phyloP scores from a whole-genome alignment of 306 rosid species.

The Sesbania bispinosa region DNA sequence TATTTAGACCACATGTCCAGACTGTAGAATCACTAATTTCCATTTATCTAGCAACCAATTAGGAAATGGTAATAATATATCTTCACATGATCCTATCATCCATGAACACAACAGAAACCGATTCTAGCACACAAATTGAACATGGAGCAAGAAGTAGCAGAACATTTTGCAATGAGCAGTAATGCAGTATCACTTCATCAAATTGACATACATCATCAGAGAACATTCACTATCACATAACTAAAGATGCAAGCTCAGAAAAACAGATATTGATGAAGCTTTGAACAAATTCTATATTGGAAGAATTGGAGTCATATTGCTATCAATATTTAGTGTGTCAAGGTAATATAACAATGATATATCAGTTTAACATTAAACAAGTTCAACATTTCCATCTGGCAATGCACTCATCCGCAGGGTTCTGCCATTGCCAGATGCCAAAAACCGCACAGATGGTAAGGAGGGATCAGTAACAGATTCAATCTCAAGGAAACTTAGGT shows the following conservation, averaged over 20 bases:
- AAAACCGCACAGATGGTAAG: constrained; percentile 73
- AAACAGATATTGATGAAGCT: constrained; percentile 10
- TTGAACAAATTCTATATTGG: constrained; percentile 27
- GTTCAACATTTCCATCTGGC: constrained; percentile 67
- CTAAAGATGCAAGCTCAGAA: constrained; percentile 9
- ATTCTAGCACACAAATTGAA: background rate
- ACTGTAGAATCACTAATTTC: constrained; percentile 9
- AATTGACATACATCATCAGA: constrained; percentile 4
- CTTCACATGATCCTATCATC: background rate
- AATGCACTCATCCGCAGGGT: constrained; percentile 75
- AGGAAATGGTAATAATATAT: background rate
- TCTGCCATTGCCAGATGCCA: constrained; percentile 70
- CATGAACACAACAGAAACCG: background rate
- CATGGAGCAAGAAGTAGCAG: constrained; percentile 10
- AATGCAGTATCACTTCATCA: background rate
- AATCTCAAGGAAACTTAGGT: constrained; percentile 77
- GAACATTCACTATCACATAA: constrained; percentile 18
- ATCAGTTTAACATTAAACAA: constrained; percentile 45
- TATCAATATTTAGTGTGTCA: constrained; percentile 25
- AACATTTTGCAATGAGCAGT: constrained; percentile 10
- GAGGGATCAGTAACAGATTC: constrained; percentile 85
- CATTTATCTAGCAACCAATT: background rate
- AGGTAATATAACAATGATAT: constrained; percentile 33
- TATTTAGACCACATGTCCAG: background rate
- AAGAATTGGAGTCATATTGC: constrained; percentile 32